Percentiles rank a stretch among this genome's conserved stretches.
Conservation (phyloP, 2,329 filamentous ascomycete genomes). For the Calonectria hawksworthii region DNA sequence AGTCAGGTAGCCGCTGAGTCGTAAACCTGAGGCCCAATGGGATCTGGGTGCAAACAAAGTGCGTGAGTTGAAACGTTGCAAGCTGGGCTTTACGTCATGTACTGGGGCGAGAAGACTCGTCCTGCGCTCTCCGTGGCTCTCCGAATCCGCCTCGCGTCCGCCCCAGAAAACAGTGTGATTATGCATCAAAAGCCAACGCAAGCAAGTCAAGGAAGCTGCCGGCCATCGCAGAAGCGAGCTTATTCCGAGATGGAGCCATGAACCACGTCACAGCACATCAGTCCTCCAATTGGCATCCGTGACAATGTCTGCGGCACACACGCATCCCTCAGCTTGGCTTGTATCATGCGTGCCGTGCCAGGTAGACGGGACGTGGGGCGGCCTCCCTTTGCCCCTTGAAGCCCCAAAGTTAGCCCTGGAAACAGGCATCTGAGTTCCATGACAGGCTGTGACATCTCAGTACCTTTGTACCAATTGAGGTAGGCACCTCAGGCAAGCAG, state of each 20-base stretch:
- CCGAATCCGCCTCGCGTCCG: background rate
- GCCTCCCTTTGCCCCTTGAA: background rate
- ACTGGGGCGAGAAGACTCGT: no score
- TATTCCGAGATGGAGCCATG: background rate
- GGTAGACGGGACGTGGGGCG: background rate
- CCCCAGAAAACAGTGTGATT: background rate
- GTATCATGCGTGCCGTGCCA: background rate
- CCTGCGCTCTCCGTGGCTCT: background rate
- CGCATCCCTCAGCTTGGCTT: background rate
- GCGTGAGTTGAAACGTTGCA: background rate
- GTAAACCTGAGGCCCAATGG: background rate
- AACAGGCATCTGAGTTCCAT: background rate
- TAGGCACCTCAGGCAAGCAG: constrained; percentile 4
- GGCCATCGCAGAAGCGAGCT: background rate
- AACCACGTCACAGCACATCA: constrained; percentile 37
- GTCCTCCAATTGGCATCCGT: background rate
- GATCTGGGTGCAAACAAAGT: background rate
- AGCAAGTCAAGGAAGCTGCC: background rate
- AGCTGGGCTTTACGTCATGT: background rate
- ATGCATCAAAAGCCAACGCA: background rate
- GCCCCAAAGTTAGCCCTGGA: background rate
- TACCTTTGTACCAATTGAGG: background rate
- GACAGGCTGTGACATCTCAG: background rate
- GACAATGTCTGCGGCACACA: constrained; percentile 4
- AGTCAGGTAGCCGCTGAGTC: background rate